phyloP scores from a whole-genome alignment of 2,329 filamentous ascomycete species.

The Pseudogymnoascus sp. region DNA sequence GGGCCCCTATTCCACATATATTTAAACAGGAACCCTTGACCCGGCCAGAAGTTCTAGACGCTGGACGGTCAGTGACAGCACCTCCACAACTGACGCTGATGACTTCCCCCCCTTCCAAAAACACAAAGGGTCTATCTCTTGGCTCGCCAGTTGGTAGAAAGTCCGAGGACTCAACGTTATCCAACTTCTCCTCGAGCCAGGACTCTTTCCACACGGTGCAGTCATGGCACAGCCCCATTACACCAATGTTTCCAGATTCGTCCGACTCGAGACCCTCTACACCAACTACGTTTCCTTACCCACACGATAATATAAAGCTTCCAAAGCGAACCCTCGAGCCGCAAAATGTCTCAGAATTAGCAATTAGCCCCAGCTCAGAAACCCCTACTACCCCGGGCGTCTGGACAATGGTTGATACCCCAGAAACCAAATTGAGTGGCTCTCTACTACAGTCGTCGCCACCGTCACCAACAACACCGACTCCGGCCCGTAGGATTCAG shows the following conservation, averaged over 20 bases:
- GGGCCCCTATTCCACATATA: conserved; percentile 25
- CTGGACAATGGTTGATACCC: conserved; percentile 19
- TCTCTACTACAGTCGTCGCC: conserved; percentile 14
- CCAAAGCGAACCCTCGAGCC: conserved; percentile 28
- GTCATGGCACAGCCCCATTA: conserved; percentile 44
- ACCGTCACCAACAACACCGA: conserved; percentile 36
- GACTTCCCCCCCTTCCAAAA: conserved; percentile 36
- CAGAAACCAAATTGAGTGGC: conserved; percentile 13
- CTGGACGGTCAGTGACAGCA: conserved; percentile 33
- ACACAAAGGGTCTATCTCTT: conserved; percentile 16
- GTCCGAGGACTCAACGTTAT: conserved; percentile 10
- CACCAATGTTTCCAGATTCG: conserved; percentile 40
- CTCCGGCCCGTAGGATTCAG: conserved; percentile 35
- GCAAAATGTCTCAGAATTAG: conserved; percentile 31
- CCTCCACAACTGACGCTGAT: conserved; percentile 38
- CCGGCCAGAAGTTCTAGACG: conserved; percentile 27
- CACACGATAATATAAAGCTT: conserved; percentile 35
- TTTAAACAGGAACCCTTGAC: conserved; percentile 23
- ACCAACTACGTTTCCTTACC: conserved; percentile 36
- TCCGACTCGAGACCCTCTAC: conserved; percentile 60
- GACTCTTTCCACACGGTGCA: conserved; percentile 51
- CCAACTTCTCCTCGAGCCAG: conserved; percentile 39
- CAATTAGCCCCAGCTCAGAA: conserved; percentile 17
- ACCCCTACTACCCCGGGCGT: conserved; percentile 20
- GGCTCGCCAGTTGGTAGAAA: conserved; percentile 1